Base-by-base conservation (phyloP, 129 eudicot genomes). In the Oenanthe sinensis region DNA sequence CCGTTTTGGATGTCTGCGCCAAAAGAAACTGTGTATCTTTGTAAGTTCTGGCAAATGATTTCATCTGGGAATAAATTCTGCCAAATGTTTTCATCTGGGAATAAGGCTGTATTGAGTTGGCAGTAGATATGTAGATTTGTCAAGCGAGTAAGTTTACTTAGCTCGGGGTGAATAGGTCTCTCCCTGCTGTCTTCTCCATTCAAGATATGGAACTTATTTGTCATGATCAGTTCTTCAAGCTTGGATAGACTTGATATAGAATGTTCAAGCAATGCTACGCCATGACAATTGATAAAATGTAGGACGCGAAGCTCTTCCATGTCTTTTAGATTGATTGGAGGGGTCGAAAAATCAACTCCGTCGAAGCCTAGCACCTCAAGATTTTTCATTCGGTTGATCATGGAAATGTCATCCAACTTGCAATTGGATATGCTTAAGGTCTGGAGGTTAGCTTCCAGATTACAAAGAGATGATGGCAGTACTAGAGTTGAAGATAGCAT, bases 381-480 rank as follows among this genome's bases (percentile, higher is more conserved):
- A 54, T 54, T 54, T 54, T 54, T 54, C 62, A 54, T 54, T 54
- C 62, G 62, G 62, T 24, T 54, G 62, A 54, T 54, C 62, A 54
- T 54, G 62, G 62, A 54, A 54, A 54, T 20, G 26, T 54, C 62
- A 54, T 54, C 62, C 26, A 54, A 8, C 62, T 54, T 54, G 62
- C 62, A 54, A 20, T 20, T 7, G 26, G 26, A 54, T 20, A 54
- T 54, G 62, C 62, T 54, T 54, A 54, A 54, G 7, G 20, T 19
- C 62, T 20, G 62, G 3, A 54, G 62, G 62, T 54, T 54, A 20
- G 62, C 62, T 54, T 54, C 62, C 26, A 54, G 62, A 19, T 54
- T 6, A 54, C 62, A 24, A 20, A 19, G 62, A 54, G 62, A 54
- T 7, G 62, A 54, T 20, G 62, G 62, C 62, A 20, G 62, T 54